Percentiles rank a stretch among this genome's conserved stretches.
phyloP scores from a whole-genome alignment of 2,329 filamentous ascomycete species.

The Fusarium sp. region DNA sequence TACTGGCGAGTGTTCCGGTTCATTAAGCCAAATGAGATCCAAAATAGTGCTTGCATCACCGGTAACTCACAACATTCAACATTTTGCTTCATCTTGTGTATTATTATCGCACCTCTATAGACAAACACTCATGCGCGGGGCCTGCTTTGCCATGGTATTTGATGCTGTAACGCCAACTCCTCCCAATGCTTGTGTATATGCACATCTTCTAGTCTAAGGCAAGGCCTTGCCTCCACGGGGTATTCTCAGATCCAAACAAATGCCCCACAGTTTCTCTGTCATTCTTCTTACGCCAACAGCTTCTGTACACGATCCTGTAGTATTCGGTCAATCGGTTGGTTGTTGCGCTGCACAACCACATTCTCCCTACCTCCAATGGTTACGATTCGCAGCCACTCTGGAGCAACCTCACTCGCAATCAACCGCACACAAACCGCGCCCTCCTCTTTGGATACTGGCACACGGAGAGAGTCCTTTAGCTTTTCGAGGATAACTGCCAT shows the following conservation, averaged over 20 bases:
- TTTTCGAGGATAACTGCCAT: conserved; percentile 73
- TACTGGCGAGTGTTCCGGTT: conserved; percentile 5
- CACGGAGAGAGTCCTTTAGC: conserved; percentile 75
- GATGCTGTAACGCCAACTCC: conserved; percentile 39
- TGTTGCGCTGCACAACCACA: conserved; percentile 65
- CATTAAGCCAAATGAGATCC: not conserved
- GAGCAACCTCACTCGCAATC: conserved; percentile 67
- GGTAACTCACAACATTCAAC: not conserved
- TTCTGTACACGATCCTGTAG: conserved; percentile 56
- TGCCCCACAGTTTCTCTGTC: not conserved
- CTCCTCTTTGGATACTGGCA: conserved; percentile 67
- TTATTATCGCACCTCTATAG: conserved; percentile 18
- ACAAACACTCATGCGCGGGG: conserved; percentile 12
- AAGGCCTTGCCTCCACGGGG: conserved; percentile 25
- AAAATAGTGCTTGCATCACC: not conserved
- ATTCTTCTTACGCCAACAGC: conserved; percentile 46
- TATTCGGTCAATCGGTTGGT: conserved; percentile 56
- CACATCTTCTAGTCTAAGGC: conserved; percentile 17
- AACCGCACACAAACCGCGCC: conserved; percentile 64
- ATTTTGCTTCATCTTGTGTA: not conserved
- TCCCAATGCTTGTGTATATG: conserved; percentile 39
- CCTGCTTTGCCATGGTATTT: conserved; percentile 7
- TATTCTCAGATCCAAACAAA: conserved; percentile 35
- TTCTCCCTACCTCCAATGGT: conserved; percentile 67
- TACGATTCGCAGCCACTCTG: conserved; percentile 68